Conservation (phyloP, 2,329 filamentous ascomycete genomes). For the Colletotrichum falcatum region DNA sequence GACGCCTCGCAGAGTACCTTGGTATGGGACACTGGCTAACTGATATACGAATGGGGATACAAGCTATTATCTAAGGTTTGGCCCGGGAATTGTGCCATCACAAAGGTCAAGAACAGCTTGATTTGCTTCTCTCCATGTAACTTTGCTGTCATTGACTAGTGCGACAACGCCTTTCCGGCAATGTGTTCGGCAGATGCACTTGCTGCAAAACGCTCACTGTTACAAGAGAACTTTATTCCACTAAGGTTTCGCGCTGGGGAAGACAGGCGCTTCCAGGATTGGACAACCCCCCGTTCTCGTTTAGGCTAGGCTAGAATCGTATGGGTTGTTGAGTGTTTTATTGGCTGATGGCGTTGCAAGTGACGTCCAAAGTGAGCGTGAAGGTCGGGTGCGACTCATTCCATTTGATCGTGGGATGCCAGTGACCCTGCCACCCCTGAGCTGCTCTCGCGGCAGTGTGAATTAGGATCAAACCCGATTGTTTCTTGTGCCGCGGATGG, state of each 20-base stretch:
- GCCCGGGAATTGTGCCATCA: constrained; percentile 2
- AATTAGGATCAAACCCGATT: neutral
- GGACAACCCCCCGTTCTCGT: neutral
- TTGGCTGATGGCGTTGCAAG: constrained; percentile 13
- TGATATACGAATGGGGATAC: constrained; percentile 23
- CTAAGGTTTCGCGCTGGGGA: constrained; percentile 13
- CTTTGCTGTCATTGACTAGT: constrained; percentile 6
- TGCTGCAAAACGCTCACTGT: constrained; percentile 33
- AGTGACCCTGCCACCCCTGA: constrained; percentile 9
- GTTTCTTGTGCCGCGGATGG: too few relatives aligned
- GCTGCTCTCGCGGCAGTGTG: neutral
- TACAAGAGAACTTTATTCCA: constrained; percentile 28
- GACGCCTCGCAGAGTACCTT: neutral
- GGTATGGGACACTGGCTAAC: constrained; percentile 11
- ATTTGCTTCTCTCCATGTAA: constrained; percentile 12
- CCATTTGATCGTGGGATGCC: neutral
- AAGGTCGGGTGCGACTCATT: neutral
- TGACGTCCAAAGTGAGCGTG: neutral
- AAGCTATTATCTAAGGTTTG: constrained; percentile 11
- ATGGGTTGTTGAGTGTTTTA: neutral
- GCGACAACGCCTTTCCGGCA: constrained; percentile 1
- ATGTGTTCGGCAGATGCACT: constrained; percentile 21
- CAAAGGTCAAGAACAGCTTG: neutral
- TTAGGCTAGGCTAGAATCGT: neutral
- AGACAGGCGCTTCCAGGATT: neutral